phyloP scores from a whole-genome alignment of 2,329 filamentous ascomycete species.

The Sphaerulina vaccinii region DNA sequence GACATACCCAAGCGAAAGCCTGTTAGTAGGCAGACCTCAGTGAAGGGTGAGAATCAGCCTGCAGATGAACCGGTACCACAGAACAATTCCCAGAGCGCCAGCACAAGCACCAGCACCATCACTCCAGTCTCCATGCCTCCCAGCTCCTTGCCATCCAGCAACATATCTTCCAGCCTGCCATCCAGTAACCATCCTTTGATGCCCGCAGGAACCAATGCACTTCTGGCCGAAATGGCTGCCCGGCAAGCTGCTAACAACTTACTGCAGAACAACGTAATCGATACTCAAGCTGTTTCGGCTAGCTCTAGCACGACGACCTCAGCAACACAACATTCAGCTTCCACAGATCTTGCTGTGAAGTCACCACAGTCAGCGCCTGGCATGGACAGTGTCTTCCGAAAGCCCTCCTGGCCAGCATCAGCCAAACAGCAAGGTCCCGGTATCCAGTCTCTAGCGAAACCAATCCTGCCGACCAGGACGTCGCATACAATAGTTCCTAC shows the following conservation, averaged over 20 bases:
- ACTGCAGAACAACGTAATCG: slow-evolving; percentile 14
- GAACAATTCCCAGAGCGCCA: background rate
- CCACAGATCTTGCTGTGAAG: slow-evolving; percentile 14
- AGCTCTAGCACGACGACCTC: background rate
- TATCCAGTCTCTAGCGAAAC: slow-evolving; percentile 28
- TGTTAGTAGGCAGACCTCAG: slow-evolving; percentile 16
- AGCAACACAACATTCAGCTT: background rate
- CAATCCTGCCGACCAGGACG: slow-evolving; percentile 20
- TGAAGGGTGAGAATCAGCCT: slow-evolving; percentile 19
- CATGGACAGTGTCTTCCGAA: slow-evolving; percentile 30
- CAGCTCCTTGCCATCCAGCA: slow-evolving; percentile 4
- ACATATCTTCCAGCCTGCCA: too few relatives aligned
- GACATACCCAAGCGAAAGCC: slow-evolving; percentile 19
- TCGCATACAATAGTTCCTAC: slow-evolving; percentile 20
- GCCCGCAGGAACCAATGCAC: slow-evolving; percentile 17
- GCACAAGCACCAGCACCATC: slow-evolving; percentile 1
- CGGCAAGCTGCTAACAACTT: slow-evolving; percentile 24
- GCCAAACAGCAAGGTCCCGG: slow-evolving; percentile 21
- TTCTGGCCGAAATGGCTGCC: slow-evolving; percentile 26
- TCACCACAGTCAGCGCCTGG: slow-evolving; percentile 17
- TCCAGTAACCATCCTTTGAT: too few relatives aligned
- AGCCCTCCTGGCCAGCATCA: slow-evolving; percentile 37
- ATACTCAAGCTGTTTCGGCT: slow-evolving; percentile 11
- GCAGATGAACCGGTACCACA: slow-evolving; percentile 5
- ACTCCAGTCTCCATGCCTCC: slow-evolving; percentile 1